phyloP scores from a whole-genome alignment of 805 yeast genomes.

The Barnettozyma populi region DNA sequence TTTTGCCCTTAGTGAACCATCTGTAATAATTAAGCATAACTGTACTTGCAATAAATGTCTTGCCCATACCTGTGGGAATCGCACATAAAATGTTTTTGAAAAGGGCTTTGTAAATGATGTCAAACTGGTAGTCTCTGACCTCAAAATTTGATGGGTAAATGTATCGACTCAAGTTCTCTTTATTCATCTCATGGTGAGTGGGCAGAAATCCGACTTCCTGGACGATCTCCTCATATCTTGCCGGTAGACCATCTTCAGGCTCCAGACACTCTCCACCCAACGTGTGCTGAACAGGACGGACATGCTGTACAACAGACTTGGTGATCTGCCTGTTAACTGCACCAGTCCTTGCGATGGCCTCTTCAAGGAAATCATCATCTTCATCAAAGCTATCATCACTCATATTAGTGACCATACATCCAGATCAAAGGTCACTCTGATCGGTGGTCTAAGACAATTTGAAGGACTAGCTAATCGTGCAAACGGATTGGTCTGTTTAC shows the following conservation, averaged over 20 bases:
- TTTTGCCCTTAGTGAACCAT: conserved; percentile 78
- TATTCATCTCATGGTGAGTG: conserved; percentile 47
- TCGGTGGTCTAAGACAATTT: neutral
- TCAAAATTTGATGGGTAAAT: conserved; percentile 84
- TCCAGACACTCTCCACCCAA: conserved; percentile 26
- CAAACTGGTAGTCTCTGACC: conserved; percentile 82
- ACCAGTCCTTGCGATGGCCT: conserved; percentile 21
- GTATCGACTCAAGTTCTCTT: conserved; percentile 38
- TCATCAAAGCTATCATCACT: conserved; percentile 30
- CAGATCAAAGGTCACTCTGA: neutral
- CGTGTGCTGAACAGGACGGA: conserved; percentile 31
- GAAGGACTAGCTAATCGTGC: neutral
- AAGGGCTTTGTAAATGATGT: conserved; percentile 68
- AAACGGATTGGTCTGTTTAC: neutral
- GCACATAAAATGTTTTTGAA: conserved; percentile 78
- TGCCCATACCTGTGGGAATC: conserved; percentile 95
- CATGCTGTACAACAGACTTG: conserved; percentile 27
- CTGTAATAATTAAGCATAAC: conserved; percentile 85
- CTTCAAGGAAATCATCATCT: conserved; percentile 19
- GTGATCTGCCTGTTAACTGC: conserved; percentile 29
- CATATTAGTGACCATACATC: neutral
- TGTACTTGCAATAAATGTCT: conserved; percentile 91
- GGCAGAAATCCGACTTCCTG: conserved; percentile 32
- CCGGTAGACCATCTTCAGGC: conserved; percentile 9
- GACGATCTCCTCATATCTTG: conserved; percentile 33